A percentile compares a stretch with the other conserved stretches of the same genome.
phyloP scores from a whole-genome alignment of 2,329 filamentous ascomycete genomes.

The Pseudodiploospora longispora region DNA sequence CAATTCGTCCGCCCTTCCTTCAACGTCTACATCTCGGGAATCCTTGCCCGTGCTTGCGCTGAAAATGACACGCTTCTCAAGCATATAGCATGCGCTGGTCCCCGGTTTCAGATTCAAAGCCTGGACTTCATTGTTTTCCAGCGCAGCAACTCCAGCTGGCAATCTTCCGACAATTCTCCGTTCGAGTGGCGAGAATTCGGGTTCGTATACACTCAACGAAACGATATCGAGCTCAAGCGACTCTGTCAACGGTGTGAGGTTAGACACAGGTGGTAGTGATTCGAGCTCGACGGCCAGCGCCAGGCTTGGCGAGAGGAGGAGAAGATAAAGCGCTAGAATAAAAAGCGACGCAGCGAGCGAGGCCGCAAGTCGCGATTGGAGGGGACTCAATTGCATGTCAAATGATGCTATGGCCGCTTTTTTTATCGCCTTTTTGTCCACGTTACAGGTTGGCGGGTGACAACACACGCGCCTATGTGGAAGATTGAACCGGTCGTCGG shows the following conservation, averaged over 20 bases:
- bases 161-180: slow-evolving; percentile 56
- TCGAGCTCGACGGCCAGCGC: slow-evolving; percentile 59
- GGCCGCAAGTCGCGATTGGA: slow-evolving; percentile 65
- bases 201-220: slow-evolving; percentile 38
- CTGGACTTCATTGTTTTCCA: slow-evolving; percentile 57
- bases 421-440: neutral
- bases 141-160: slow-evolving; percentile 39
- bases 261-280: slow-evolving; percentile 14
- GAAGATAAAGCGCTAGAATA: slow-evolving; percentile 52
- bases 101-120: slow-evolving; percentile 55
- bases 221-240: neutral
- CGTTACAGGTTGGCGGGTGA: neutral
- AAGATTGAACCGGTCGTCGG: slow-evolving; percentile 1
- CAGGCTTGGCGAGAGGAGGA: slow-evolving; percentile 49
- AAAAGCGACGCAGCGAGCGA: slow-evolving; percentile 54
- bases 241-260: slow-evolving; percentile 5
- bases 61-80: slow-evolving; percentile 22
- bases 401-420: slow-evolving; percentile 8
- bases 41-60: slow-evolving; percentile 12
- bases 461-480: slow-evolving; percentile 6
- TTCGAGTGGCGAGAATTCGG: slow-evolving; percentile 54
- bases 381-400: slow-evolving; percentile 54
- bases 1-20: slow-evolving; percentile 8
- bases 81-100: slow-evolving; percentile 39
- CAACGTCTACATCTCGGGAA: slow-evolving; percentile 7